Evolutionary conservation across 1,284 basidiomycete genomes (phyloP).

Genomic region (Vanrija pseudolonga): DNA sequence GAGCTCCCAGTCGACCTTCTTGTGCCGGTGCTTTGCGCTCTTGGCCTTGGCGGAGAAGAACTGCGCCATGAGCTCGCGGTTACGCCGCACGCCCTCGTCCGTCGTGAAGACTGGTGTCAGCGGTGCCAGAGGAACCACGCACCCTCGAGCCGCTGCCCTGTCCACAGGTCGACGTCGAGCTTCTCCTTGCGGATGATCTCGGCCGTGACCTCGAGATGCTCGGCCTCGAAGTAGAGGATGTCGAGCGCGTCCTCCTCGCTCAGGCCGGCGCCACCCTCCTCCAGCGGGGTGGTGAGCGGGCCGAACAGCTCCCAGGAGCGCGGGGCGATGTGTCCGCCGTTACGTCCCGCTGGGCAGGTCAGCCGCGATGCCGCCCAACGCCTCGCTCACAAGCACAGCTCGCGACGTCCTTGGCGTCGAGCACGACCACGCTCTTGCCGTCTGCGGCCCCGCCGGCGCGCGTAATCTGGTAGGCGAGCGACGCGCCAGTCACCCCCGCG

Average conservation of each 20-base stretch:
- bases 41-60: neutral
- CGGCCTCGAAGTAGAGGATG: slow-evolving; percentile 59
- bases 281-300: slow-evolving; percentile 18
- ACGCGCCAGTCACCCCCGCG: slow-evolving; percentile 16
- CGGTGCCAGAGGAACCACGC: neutral
- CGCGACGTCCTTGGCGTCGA: slow-evolving; percentile 38
- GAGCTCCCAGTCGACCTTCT: neutral
- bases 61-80: neutral
- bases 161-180: slow-evolving; percentile 29
- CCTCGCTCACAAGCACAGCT: slow-evolving; percentile 32
- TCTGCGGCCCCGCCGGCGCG: slow-evolving; percentile 16
- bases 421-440: slow-evolving; percentile 23
- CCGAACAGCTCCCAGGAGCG: slow-evolving; percentile 20
- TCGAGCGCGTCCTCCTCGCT: slow-evolving; percentile 40
- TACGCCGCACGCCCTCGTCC: neutral
- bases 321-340: slow-evolving; percentile 37
- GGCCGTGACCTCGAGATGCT: slow-evolving; percentile 62
- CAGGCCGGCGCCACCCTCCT: slow-evolving; percentile 26
- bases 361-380: neutral
- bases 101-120: neutral
- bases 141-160: slow-evolving; percentile 26
- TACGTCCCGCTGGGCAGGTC: slow-evolving; percentile 26
- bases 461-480: slow-evolving; percentile 30
- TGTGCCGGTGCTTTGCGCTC: neutral
- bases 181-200: slow-evolving; percentile 55